Conservation (phyloP, 305 asterid species). For the Euphrasia arctica region DNA sequence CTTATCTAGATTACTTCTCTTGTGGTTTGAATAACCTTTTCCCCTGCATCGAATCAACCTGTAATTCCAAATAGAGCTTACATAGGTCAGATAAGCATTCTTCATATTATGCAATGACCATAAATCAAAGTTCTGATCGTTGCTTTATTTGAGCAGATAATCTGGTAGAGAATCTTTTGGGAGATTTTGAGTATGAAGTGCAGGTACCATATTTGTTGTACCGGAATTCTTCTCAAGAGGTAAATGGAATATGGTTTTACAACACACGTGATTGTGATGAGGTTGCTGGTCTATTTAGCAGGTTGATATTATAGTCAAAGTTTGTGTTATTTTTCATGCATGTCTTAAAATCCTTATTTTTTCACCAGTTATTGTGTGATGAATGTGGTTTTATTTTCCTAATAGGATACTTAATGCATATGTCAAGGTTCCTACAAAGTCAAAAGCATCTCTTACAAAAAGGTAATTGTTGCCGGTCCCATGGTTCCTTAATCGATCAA, state of each 20-base stretch:
- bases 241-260: slow-evolving; percentile 89
- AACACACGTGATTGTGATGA: slow-evolving; percentile 74
- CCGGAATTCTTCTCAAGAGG: slow-evolving; percentile 77
- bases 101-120: slow-evolving; percentile 1
- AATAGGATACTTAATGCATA: slow-evolving; percentile 69
- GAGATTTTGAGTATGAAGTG: slow-evolving; percentile 80
- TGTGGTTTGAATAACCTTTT: slow-evolving; percentile 19
- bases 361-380: not conserved
- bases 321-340: slow-evolving; percentile 2
- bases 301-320: slow-evolving; percentile 39
- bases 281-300: slow-evolving; percentile 68
- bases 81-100: slow-evolving; percentile 18
- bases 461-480: slow-evolving; percentile 46
- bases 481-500: slow-evolving; percentile 18
- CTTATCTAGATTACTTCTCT: slow-evolving; percentile 10
- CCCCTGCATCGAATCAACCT: not conserved
- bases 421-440: slow-evolving; percentile 66
- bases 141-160: slow-evolving; percentile 51
- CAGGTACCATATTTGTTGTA: slow-evolving; percentile 77
- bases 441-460: slow-evolving; percentile 48
- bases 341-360: not conserved
- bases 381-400: slow-evolving; percentile 20
- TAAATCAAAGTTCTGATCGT: slow-evolving; percentile 17
- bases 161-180: slow-evolving; percentile 83
- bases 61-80: slow-evolving; percentile 9